A percentile compares a stretch with the other conserved stretches of the same genome.
These are phyloP conservation scores for Medicago arabica DNA, from an alignment of 306 rosid genomes.

Conservation along the genomic window DNA sequence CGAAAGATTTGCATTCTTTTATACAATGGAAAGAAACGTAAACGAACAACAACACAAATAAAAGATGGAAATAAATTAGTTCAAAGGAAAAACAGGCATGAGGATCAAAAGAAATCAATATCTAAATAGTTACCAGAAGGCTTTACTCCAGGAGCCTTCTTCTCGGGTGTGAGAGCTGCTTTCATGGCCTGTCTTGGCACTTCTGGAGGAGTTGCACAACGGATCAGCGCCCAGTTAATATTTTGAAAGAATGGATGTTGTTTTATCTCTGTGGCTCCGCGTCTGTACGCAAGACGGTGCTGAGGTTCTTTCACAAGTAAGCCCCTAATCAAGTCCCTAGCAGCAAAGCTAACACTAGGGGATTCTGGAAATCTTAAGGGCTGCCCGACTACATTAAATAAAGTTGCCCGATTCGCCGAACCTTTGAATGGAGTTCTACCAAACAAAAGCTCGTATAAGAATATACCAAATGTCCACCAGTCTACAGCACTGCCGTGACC, in stretches of 20 bases:
- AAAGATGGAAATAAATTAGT: constrained; percentile 44
- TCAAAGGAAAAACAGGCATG: constrained; percentile 38
- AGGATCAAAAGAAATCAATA: constrained; percentile 87
- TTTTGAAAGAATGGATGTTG: constrained; percentile 96
- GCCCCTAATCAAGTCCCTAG: constrained; percentile 92
- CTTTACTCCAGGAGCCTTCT: constrained; percentile 69
- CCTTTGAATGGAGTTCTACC: constrained; percentile 98
- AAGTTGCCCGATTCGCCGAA: constrained; percentile 79
- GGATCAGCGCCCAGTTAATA: constrained; percentile 93
- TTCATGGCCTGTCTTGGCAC: constrained; percentile 69
- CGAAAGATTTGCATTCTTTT: constrained; percentile 43
- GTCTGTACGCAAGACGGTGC: constrained; percentile 90
- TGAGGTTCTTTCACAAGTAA: constrained; percentile 97
- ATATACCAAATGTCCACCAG: constrained; percentile 99
- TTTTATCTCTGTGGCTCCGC: constrained; percentile 91
- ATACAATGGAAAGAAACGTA: constrained; percentile 62
- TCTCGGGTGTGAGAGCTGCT: constrained; percentile 51
- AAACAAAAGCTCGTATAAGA: constrained; percentile 89
- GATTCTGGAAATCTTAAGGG: constrained; percentile 90
- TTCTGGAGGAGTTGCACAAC: constrained; percentile 92
- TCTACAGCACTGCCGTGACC: constrained; percentile 99
- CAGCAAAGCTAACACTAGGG: constrained; percentile 93
- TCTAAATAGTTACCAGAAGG: constrained; percentile 94
- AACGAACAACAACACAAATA: constrained; percentile 53
- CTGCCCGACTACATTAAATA: constrained; percentile 94